phyloP scores from a whole-genome alignment of 352 stramenopile species.

The Thraustochytrium striatum region DNA sequence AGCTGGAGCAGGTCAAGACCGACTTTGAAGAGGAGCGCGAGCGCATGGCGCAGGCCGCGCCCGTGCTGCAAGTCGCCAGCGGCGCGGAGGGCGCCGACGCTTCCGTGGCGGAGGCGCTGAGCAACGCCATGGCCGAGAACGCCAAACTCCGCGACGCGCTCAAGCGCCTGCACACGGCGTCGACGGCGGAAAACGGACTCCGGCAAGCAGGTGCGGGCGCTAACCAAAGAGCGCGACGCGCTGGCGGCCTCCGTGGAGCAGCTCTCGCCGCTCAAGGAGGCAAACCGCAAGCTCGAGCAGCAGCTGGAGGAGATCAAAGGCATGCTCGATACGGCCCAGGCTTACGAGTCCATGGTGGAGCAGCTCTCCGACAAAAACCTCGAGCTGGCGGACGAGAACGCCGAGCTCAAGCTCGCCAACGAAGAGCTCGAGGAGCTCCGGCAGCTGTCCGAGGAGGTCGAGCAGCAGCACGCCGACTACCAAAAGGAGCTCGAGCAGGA shows the following conservation, averaged over 20 bases:
- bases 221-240: conserved; percentile 68
- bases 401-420: conserved; percentile 68
- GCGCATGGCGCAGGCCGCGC: background rate
- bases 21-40: conserved; percentile 52
- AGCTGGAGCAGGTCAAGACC: conserved; percentile 70
- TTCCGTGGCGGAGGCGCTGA: background rate
- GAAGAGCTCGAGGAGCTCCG: conserved; percentile 70
- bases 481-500: conserved; percentile 69
- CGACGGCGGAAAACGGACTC: conserved; percentile 71
- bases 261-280: conserved; percentile 64
- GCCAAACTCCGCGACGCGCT: conserved; percentile 70
- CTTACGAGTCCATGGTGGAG: conserved; percentile 79
- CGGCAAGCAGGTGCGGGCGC: conserved; percentile 70
- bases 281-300: conserved; percentile 51
- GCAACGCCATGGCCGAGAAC: conserved; percentile 70
- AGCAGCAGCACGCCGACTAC: conserved; percentile 75
- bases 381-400: conserved; percentile 70
- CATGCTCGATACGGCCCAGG: conserved; percentile 72
- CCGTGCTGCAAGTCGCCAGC: background rate
- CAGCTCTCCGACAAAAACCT: conserved; percentile 78
- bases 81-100: conserved; percentile 10
- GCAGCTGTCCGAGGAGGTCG: conserved; percentile 76
- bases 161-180: conserved; percentile 73
- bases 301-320: conserved; percentile 77
- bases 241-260: conserved; percentile 65